These are phyloP conservation scores for Dendryphion nanum DNA, from an alignment of 2,329 filamentous ascomycete genomes.

Conservation along the genomic window DNA sequence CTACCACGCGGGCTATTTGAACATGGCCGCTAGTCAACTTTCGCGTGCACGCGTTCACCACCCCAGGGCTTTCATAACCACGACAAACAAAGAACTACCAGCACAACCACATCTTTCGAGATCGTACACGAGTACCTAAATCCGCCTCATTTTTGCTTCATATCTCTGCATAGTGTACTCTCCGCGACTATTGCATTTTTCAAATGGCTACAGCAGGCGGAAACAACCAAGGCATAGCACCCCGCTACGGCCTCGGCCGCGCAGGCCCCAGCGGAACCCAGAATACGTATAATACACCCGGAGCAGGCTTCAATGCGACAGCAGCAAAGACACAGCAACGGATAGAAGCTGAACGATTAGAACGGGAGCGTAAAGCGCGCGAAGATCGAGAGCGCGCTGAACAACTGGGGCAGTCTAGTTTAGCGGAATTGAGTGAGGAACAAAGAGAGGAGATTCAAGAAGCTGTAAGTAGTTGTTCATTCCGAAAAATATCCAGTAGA, in stretches of 20 bases:
- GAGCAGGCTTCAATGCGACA: slow-evolving; percentile 39
- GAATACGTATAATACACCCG: slow-evolving; percentile 29
- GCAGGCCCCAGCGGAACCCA: slow-evolving; percentile 12
- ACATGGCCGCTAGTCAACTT: not conserved
- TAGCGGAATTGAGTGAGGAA: slow-evolving; percentile 72
- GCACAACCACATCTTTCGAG: too few relatives aligned
- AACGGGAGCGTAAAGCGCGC: slow-evolving; percentile 40
- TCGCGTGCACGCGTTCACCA: not conserved
- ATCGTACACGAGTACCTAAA: too few relatives aligned
- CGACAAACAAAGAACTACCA: too few relatives aligned
- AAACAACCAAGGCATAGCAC: slow-evolving; percentile 54
- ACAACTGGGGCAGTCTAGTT: slow-evolving; percentile 46
- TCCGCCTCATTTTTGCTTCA: too few relatives aligned
- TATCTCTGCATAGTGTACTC: too few relatives aligned
- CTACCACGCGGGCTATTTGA: too few relatives aligned
- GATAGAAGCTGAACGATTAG: slow-evolving; percentile 40
- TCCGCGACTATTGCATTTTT: too few relatives aligned
- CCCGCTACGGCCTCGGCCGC: slow-evolving; percentile 53
- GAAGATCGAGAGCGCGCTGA: slow-evolving; percentile 45
- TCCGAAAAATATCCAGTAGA: too few relatives aligned
- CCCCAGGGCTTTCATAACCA: too few relatives aligned
- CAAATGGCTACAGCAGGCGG: slow-evolving; percentile 51
- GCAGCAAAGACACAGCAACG: slow-evolving; percentile 42
- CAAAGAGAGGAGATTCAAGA: slow-evolving; percentile 92
- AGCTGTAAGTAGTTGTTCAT: slow-evolving; percentile 66